Evolutionary conservation across 495 filamentous ascomycete species (phyloP), one percentile per base, ranked within the genome.

Genomic region (Podospora appendiculata): DNA sequence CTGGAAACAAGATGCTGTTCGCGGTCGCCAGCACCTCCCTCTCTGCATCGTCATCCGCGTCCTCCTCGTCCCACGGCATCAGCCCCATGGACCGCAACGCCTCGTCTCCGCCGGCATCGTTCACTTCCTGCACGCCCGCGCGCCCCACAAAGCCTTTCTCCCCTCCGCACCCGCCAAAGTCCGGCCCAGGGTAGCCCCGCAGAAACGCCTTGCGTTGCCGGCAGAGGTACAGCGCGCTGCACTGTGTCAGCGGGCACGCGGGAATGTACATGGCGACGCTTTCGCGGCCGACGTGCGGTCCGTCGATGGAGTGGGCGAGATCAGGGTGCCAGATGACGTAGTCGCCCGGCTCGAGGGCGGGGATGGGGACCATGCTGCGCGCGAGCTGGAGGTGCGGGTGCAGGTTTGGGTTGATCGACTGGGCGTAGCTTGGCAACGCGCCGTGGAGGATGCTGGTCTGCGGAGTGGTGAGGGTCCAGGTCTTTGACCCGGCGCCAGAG

Each of bases 281-380:
- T 3, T 13, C 36, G 32, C 13, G 33, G 4, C 19, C 6, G 3
- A 45, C 1, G 35, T 39, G 18, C 51, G 40, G 10, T 3, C 46
- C 14, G 34, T 64, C 51, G 40, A 60, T 52, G 39, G 59, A 54
- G 57, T 74, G 63, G 13, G 72, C 62, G 8, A 62, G 57, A 38
- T 85, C 90, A 52, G 89, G 92, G 65, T 95, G 90, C 90, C 90
- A 95, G 14, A 85, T 79, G 5, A 95, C 88, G 64, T 87, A 95
- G 66, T 95, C 90, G 8, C 90, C 90, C 2, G 90, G 87, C 32
- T 78, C 72, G 39, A 95, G 82, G 10, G 67, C 64, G 0, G 90
- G 90, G 3, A 93, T 71, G 36, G 85, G 78, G 4, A 90, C 79
- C 81, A 95, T 89, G 8, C 82, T 84, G 14, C 70, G 64, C 13